Evolutionary conservation across 2,329 filamentous ascomycete genomes (phyloP), one percentile per base, ranked within the genome.

Genomic region (Paraphaeosphaeria minitans): DNA sequence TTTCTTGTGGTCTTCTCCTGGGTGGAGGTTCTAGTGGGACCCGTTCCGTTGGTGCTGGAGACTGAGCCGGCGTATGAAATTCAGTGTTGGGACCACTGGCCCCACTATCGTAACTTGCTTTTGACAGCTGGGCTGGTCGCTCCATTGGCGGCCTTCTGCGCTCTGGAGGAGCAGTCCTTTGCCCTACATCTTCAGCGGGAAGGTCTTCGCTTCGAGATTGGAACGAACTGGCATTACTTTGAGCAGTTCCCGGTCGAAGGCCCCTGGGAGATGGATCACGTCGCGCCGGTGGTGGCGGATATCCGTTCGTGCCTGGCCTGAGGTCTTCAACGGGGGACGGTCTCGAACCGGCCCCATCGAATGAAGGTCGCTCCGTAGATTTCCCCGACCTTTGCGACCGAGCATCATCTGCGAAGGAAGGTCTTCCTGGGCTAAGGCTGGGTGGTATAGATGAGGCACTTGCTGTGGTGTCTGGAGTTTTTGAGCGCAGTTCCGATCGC

Each of bases 121-220:
- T 67, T 5, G 70, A 72, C 31, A 60, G 48, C 14, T 70, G 66
- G 27, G 73, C 70, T 29, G 68, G 65, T 10, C 69, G 82, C 59
- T 88, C 84, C 86, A 91, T 89, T 0, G 87, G 86, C 1, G 88
- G 88, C 50, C 88, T 79, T 71, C 83, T 87, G 61, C 88, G 81
- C 65, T 89, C 87, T 0, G 88, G 88, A 1, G 74, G 72, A 31
- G 56, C 58, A 39, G 59, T 63, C 6, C 50, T 53, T 56, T 57
- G 57, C n/a, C 53, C 51, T 16, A 41, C 51, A 39, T 73, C 71
- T 33, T 75, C 72, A 53, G 63, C 57, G 9, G 62, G 54, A 50
- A 57, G 19, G 13, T 76, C 74, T 4, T 77, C 75, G 29, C 58
- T 67, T 9, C 70, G 68, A 27, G 64, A 66, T 31, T 71, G 63